Percentiles rank a stretch among this genome's conserved stretches.
Conservation (phyloP, 2,329 filamentous ascomycete species). For the Xylariales sp. region DNA sequence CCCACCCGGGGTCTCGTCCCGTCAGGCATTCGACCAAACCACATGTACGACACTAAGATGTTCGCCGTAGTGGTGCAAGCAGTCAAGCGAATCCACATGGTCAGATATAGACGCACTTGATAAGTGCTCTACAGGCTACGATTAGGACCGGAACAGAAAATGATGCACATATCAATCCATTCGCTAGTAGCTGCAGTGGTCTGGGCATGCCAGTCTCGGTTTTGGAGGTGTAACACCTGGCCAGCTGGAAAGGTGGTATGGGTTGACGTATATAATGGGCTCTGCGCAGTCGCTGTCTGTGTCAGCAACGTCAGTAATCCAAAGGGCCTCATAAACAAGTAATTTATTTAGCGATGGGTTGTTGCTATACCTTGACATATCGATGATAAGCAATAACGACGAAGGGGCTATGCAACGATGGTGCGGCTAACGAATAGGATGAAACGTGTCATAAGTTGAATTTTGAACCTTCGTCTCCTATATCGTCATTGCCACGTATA, state of each 20-base stretch:
- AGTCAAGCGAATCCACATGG: background rate
- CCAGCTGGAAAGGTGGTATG: background rate
- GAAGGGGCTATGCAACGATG: slow-evolving; percentile 14
- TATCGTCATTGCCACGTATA: slow-evolving; percentile 28
- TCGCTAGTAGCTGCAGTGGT: slow-evolving; percentile 36
- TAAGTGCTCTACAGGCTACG: background rate
- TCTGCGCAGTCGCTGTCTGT: background rate
- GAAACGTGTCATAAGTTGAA: slow-evolving; percentile 23
- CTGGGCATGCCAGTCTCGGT: slow-evolving; percentile 10
- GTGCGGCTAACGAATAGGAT: slow-evolving; percentile 1
- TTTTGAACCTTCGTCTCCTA: slow-evolving; percentile 13
- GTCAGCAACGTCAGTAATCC: background rate
- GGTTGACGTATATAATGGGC: background rate
- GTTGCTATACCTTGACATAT: slow-evolving; percentile 13
- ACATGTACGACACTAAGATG: slow-evolving; percentile 34
- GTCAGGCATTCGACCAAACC: slow-evolving; percentile 11
- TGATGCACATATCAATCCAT: slow-evolving; percentile 33
- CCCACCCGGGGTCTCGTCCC: slow-evolving; percentile 36
- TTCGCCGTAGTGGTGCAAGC: slow-evolving; percentile 11
- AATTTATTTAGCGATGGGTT: slow-evolving; percentile 1
- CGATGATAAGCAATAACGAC: slow-evolving; percentile 26
- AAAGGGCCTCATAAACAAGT: background rate
- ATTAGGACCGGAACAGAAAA: slow-evolving; percentile 1
- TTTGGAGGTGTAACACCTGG: background rate
- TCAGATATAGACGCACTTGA: slow-evolving; percentile 3